Evolutionary conservation across 2,329 filamentous ascomycete species (phyloP), one percentile per base, ranked within the genome.

Genomic region (Nothophaeocryptopus gaeumannii): DNA sequence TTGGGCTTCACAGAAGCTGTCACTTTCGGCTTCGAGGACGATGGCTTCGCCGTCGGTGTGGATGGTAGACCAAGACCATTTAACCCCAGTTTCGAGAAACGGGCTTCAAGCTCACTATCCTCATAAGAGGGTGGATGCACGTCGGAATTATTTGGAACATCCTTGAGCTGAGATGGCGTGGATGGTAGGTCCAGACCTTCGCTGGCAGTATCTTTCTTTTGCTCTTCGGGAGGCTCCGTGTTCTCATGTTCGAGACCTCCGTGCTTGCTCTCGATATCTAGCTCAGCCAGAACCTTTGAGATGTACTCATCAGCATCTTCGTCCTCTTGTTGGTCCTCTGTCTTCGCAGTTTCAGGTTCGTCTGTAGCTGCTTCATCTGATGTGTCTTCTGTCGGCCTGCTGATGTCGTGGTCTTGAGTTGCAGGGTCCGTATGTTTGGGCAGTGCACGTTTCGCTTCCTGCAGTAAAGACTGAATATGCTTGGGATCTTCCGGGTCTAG

Each of bases 221-320:
- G 9, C 20, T 26, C 33, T 8, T 38, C 37, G 7, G 29, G 8
- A 5, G 31, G 8, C 3, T 55, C 53, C 20, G 20, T 26, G 20
- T 26, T 26, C 33, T 58, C 41, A 15, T 45, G 37, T 16, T 56
- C 39, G 8, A 47, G 47, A 2, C 33, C 37, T n/a, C 63, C 64
- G 47, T 74, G 69, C 55, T 72, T 74, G 47, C 59, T 66, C 42
- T 72, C 70, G 9, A 75, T 55, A 4, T 74, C 73, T 5, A 77
- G 58, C 54, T 75, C 73, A 5, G 73, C 74, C 45, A 77, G 70
- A 5, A 76, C 67, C 39, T 66, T 63, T 33, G 73, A 67, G 35
- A 78, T 72, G 14, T 76, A 69, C 14, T 76, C 73, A 33, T 75
- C 70, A 9, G 74, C 72, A 42, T 74, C 73, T 54, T 67, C 52